Base-by-base conservation (phyloP, 2,329 filamentous ascomycete genomes). In the Malbranchea cinnamomea region DNA sequence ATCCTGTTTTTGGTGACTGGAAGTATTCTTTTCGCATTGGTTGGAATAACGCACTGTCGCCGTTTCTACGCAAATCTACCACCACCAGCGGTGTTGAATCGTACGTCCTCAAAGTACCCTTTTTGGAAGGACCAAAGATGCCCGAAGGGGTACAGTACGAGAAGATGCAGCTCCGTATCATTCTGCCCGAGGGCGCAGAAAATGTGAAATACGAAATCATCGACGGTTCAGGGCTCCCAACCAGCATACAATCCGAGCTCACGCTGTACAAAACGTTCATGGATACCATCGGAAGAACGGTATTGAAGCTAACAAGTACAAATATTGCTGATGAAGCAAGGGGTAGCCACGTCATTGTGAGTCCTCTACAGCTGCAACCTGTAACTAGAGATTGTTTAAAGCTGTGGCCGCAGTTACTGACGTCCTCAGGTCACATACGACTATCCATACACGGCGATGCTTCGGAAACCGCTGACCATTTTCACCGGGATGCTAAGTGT, bases 1-100 rank as follows among this genome's bases (percentile, higher is more conserved):
- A 92, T 56, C 89, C 89, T n/a, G 56, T 98, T 14, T 98, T 94
- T 47, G 89, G 89, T 36, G 84, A 82, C 37, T 98, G 89, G 89
- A 93, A 92, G 57, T 95, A 94, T 58, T 89, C 81, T 41, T 98
- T 95, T 64, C 82, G 79, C 35, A 75, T 95, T 34, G 89, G 89
- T 42, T 98, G 89, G 89, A 91, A 95, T 60, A 76, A 80, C 30
- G 74, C 92, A 41, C 66, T 91, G 16, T 73, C 73, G 46, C 71
- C 70, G 34, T 89, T 81, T 52, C 53, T 98, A 41, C 75, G 82
- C 45, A 65, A 63, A 44, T 48, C 63, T 14, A 71, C 64, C 43
- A 46, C 54, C 5, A 64, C 69, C 23, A 59, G 64, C 26, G 67
- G 67, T 15, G n/a, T n/a, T n/a, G 73, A 82, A 36, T 69, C 72